A percentile compares a stretch with the other conserved stretches of the same genome.
phyloP scores from a whole-genome alignment of 306 rosid species.

The Crotalaria pallida region DNA sequence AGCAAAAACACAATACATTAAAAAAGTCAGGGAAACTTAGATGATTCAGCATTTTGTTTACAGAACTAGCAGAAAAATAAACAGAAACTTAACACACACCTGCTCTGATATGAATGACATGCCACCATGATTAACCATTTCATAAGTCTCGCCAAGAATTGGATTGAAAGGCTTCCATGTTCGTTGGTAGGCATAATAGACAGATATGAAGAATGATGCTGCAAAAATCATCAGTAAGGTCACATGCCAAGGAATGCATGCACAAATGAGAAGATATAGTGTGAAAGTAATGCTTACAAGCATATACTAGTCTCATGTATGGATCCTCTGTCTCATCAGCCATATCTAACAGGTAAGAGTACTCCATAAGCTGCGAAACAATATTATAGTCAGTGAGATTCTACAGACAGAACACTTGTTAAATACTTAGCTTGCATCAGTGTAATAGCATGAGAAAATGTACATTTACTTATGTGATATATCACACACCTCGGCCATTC shows the following conservation, averaged over 20 bases:
- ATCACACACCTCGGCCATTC: conserved; percentile 83
- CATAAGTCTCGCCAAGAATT: conserved; percentile 98
- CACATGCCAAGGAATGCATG: conserved; percentile 14
- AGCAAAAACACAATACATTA: not conserved
- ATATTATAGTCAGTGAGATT: conserved; percentile 2
- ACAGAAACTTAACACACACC: conserved; percentile 36
- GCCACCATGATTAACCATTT: conserved; percentile 74
- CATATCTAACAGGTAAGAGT: conserved; percentile 72
- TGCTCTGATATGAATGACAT: conserved; percentile 82
- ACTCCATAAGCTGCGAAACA: conserved; percentile 82
- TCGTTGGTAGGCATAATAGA: conserved; percentile 79
- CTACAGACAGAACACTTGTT: conserved; percentile 3
- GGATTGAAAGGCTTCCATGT: conserved; percentile 99
- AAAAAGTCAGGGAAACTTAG: not conserved
- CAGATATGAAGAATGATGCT: conserved; percentile 95
- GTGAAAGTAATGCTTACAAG: conserved; percentile 47
- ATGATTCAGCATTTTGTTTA: conserved; percentile 4
- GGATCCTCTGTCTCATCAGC: conserved; percentile 97
- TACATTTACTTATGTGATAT: not conserved
- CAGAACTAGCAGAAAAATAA: not conserved
- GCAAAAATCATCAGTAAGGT: conserved; percentile 31
- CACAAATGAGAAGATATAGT: not conserved
- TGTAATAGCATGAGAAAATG: not conserved
- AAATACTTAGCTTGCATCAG: not conserved
- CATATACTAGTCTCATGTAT: conserved; percentile 73